Evolutionary conservation across 2,329 filamentous ascomycete genomes (phyloP), one percentile per base, ranked within the genome.

Genomic region (Ophiostoma novo-ulmi): DNA sequence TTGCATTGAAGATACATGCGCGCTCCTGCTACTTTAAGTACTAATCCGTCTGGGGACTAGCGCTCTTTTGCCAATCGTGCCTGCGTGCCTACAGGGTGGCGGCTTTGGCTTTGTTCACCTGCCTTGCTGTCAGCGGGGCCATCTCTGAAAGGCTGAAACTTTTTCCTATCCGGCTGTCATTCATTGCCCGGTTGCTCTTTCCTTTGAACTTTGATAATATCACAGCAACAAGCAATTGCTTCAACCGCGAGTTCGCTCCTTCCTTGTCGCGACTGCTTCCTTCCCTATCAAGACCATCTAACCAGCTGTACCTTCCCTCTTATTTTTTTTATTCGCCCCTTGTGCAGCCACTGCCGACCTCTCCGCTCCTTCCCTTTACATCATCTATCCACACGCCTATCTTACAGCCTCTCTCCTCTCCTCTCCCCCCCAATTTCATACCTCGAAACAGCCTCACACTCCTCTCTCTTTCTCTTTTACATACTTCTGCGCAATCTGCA

Each of bases 91-190:
- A 63, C n/a, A 14, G 3, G 55, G 61, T 64, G 61, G 61, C 61
- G 61, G 61, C 61, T 38, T 64, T n/a, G 31, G 26, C 26, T 14
- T 63, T 26, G 14, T 35, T 63, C 58, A 20, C 61, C 31, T 2
- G 22, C 22, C 8, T 31, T 31, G 36, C 63, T 10, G 17, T 8
- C n/a, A 65, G 36, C 36, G 35, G 63, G 63, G 31, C 31, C 61
- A 2, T 22, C 20, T 65, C 36, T 58, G 17, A 64, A 70, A 72
- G 73, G 73, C 73, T 72, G 72, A 74, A 74, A 70, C 71, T 73
- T 74, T 74, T 74, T 61, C 73, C 72, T 71, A 58, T 72, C 72
- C 71, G 70, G 69, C 69, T 72, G 63, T 70, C n/a, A 55, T 65
- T 64, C 61, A 39, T 38, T 70, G 58, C 20, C 44, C 20, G 63